Conservation (phyloP, 345 rosid genomes). For the Theobroma cacao region DNA sequence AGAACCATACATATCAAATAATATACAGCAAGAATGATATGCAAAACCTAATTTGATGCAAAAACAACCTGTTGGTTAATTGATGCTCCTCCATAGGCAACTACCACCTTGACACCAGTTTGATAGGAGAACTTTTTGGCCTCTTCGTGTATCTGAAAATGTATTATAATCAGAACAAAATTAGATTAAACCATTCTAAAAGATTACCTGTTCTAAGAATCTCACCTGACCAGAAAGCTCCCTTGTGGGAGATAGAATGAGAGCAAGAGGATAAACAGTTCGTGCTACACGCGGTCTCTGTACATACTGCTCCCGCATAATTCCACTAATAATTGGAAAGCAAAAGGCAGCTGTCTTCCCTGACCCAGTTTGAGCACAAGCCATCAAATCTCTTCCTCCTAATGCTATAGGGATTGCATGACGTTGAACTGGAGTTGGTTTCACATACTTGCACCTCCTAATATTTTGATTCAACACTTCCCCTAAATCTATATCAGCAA, state of each 20-base stretch:
- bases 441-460: slow-evolving; percentile 90
- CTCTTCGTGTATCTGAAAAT: slow-evolving; percentile 88
- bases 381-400: slow-evolving; percentile 90
- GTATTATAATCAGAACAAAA: slow-evolving; percentile 3
- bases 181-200: not conserved
- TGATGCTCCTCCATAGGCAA: slow-evolving; percentile 99
- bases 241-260: slow-evolving; percentile 95
- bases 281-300: slow-evolving; percentile 87
- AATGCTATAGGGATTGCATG: slow-evolving; percentile 84
- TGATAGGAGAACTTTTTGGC: slow-evolving; percentile 94
- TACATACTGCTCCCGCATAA: slow-evolving; percentile 59
- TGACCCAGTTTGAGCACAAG: slow-evolving; percentile 99
- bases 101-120: slow-evolving; percentile 95
- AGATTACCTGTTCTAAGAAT: slow-evolving; percentile 9
- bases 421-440: slow-evolving; percentile 94
- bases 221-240: slow-evolving; percentile 92
- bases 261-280: slow-evolving; percentile 87
- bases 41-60: not conserved
- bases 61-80: slow-evolving; percentile 71
- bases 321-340: slow-evolving; percentile 89
- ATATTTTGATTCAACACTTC: slow-evolving; percentile 82
- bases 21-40: not conserved
- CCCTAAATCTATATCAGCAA: slow-evolving; percentile 90
- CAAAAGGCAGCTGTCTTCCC: slow-evolving; percentile 99
- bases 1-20: not conserved